Conservation (phyloP, 371 early-diverging fungal genomes). For the Mortierella sp. region DNA sequence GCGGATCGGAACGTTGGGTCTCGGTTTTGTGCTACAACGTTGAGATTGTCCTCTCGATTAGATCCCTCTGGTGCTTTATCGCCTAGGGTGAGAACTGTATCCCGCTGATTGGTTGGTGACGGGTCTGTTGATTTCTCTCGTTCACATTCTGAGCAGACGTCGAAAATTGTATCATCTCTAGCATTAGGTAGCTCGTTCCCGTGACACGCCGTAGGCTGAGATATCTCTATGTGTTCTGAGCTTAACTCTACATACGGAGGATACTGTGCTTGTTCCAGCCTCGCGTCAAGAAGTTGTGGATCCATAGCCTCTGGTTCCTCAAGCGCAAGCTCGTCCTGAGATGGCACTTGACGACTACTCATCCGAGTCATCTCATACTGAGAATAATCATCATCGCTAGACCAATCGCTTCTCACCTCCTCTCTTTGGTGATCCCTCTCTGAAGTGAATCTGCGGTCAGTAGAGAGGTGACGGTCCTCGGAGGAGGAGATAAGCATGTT, state of each 20-base stretch:
- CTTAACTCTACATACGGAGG: neutral
- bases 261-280: slow-evolving; percentile 12
- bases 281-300: slow-evolving; percentile 13
- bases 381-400: slow-evolving; percentile 39
- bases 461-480: slow-evolving; percentile 12
- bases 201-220: neutral
- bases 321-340: neutral
- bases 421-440: slow-evolving; percentile 16
- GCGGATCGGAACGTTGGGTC: slow-evolving; percentile 15
- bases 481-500: slow-evolving; percentile 22
- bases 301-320: slow-evolving; percentile 9
- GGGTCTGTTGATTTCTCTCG: slow-evolving; percentile 6
- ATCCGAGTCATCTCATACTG: slow-evolving; percentile 33
- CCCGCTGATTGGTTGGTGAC: neutral
- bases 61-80: neutral
- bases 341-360: slow-evolving; percentile 16
- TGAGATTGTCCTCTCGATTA: neutral
- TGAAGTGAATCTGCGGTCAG: slow-evolving; percentile 9
- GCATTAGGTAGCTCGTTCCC: neutral
- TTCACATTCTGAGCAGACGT: slow-evolving; percentile 26
- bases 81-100: neutral
- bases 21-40: neutral
- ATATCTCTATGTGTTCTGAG: neutral
- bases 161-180: neutral
- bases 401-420: slow-evolving; percentile 23